Percentiles rank a stretch among this genome's conserved stretches.
Evolutionary conservation across 139 green algal genomes (phyloP).

Genomic region (Mesotaenium endlicherianum): DNA sequence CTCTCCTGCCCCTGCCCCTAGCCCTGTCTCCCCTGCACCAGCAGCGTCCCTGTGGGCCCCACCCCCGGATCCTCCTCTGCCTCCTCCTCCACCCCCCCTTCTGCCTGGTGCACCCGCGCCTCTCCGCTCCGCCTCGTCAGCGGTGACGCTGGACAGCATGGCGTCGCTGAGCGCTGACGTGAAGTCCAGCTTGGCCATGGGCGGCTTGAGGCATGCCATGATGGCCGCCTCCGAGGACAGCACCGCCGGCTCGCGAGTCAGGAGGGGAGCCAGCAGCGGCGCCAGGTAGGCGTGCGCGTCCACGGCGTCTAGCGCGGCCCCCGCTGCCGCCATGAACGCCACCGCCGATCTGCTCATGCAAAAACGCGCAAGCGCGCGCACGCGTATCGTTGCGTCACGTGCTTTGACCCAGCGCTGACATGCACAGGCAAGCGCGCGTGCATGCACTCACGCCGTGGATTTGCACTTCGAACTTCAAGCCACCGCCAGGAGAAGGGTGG

Average conservation of each 20-base stretch:
- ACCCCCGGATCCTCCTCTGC: not conserved
- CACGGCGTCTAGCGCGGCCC: slow-evolving; percentile 56
- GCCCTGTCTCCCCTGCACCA: too few relatives aligned
- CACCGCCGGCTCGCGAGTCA: slow-evolving; percentile 45
- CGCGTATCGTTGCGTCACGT: too few relatives aligned
- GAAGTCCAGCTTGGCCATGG: slow-evolving; percentile 11
- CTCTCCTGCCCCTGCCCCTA: too few relatives aligned
- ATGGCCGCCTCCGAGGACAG: slow-evolving; percentile 28
- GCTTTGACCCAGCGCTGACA: too few relatives aligned
- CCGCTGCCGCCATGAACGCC: slow-evolving; percentile 66
- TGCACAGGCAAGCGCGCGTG: too few relatives aligned
- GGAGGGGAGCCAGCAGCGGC: slow-evolving; percentile 56
- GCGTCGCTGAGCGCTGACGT: slow-evolving; percentile 15
- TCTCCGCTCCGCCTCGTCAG: too few relatives aligned
- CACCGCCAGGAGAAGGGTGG: too few relatives aligned
- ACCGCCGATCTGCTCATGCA: slow-evolving; percentile 65
- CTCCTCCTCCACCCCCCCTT: too few relatives aligned
- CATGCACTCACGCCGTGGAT: too few relatives aligned
- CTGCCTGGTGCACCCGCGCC: too few relatives aligned
- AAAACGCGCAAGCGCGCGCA: too few relatives aligned
- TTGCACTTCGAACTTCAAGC: too few relatives aligned
- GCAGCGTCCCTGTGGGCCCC: not conserved
- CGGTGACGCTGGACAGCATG: slow-evolving; percentile 5
- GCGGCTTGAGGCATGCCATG: slow-evolving; percentile 32
- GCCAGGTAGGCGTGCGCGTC: slow-evolving; percentile 73